Conservation (phyloP, 108 stramenopile species). For the Discostella pseudostelligera region DNA sequence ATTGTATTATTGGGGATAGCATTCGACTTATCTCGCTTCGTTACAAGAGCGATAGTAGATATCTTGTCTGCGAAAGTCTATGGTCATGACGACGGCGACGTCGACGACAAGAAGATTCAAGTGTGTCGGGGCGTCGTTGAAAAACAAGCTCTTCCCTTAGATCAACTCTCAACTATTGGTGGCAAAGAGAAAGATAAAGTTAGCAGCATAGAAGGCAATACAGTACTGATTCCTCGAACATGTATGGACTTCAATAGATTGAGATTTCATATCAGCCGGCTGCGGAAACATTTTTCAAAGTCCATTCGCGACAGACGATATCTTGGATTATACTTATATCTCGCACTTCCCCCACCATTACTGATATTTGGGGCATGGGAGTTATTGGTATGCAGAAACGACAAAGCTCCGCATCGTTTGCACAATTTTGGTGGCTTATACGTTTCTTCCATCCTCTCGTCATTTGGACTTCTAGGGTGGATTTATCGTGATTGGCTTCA, state of each 20-base stretch:
- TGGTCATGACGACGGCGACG: background rate
- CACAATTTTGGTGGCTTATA: slow-evolving; percentile 13
- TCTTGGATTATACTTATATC: slow-evolving; percentile 9
- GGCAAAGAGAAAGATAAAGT: background rate
- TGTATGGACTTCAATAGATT: background rate
- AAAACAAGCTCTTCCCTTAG: background rate
- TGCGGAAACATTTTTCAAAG: background rate
- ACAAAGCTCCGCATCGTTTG: background rate
- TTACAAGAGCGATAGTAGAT: slow-evolving; percentile 8
- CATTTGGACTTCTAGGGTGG: background rate
- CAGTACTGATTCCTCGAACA: background rate
- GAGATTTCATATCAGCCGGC: background rate
- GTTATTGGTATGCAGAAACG: background rate
- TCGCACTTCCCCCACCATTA: slow-evolving; percentile 5
- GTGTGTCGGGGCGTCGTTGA: background rate
- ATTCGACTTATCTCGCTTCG: slow-evolving; percentile 24
- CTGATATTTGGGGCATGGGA: slow-evolving; percentile 11
- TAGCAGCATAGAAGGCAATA: background rate
- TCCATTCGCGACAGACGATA: background rate
- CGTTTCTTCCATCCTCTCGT: slow-evolving; percentile 15
- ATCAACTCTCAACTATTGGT: background rate
- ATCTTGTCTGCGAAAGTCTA: background rate
- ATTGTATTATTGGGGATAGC: slow-evolving; percentile 22
- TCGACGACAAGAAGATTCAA: slow-evolving; percentile 1
- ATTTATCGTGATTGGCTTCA: background rate